Percentiles rank a stretch among this genome's conserved stretches.
phyloP scores from a whole-genome alignment of 2,329 filamentous ascomycete genomes.

The Tolypocladium capitatum region DNA sequence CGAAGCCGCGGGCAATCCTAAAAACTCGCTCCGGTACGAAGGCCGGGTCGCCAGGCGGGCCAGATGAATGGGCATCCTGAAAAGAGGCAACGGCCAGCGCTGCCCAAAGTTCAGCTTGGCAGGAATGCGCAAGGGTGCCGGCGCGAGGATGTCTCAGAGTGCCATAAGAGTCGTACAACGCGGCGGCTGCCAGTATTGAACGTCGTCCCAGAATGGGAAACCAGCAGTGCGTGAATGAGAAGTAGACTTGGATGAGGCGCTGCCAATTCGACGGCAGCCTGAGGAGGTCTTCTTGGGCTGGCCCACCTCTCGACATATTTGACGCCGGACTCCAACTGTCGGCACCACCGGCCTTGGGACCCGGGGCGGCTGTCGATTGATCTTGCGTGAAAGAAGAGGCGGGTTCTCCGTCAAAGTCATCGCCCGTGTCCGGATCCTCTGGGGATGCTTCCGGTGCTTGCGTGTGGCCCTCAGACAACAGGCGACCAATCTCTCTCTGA shows the following conservation, averaged over 20 bases:
- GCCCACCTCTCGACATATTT: background rate
- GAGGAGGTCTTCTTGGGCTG: background rate
- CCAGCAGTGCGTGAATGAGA: slow-evolving; percentile 65
- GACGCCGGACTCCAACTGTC: background rate
- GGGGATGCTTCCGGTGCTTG: slow-evolving; percentile 21
- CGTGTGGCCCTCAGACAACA: slow-evolving; percentile 36
- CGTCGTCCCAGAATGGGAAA: slow-evolving; percentile 59
- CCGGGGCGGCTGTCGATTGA: background rate
- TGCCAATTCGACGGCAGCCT: slow-evolving; percentile 40
- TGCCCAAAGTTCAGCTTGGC: slow-evolving; percentile 48
- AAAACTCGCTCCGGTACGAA: slow-evolving; percentile 28
- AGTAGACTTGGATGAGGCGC: slow-evolving; percentile 57
- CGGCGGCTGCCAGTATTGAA: slow-evolving; percentile 36
- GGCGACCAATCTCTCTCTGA: slow-evolving; percentile 47
- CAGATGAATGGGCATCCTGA: slow-evolving; percentile 26
- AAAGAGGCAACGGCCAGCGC: slow-evolving; percentile 43
- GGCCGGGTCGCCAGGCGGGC: slow-evolving; percentile 1
- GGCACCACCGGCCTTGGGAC: background rate
- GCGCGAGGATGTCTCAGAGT: slow-evolving; percentile 12
- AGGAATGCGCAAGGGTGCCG: slow-evolving; percentile 16
- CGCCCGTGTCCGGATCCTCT: slow-evolving; percentile 17
- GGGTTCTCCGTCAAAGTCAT: slow-evolving; percentile 4
- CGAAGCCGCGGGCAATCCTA: slow-evolving; percentile 31
- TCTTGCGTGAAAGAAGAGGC: background rate
- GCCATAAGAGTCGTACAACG: slow-evolving; percentile 26